Base-by-base conservation (phyloP, 805 yeast genomes). In the Nakazawaea molendinolei region DNA sequence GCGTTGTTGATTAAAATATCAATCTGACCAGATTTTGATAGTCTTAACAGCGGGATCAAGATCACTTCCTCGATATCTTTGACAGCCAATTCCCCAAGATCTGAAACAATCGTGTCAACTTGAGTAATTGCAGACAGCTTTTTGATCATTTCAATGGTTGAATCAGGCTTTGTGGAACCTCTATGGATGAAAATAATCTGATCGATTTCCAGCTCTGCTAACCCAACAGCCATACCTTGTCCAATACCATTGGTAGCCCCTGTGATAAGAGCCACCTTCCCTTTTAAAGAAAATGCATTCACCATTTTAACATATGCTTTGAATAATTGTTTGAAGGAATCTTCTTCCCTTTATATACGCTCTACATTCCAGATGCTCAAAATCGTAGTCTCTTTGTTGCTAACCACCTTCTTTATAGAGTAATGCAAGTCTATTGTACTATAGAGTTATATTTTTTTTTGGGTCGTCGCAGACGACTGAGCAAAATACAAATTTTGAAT, bases 211-310 rank as follows among this genome's bases (percentile, higher is more conserved):
- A 74, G 72, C 35, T 65, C 65, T 2, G 77, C 79, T 18, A 72
- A 55, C 9, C 71, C 79, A 23, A 58, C 51, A 18, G 74, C 75
- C 34, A 73, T 67, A 28, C 65, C 68, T 19, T 63, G 65, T 2
- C 80, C 81, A 42, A 75, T 74, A 5, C 81, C 81, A 16, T 73
- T 65, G n/a, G 77, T 68, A 8, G 72, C 78, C 12, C 81, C 81
- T 9, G 79, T 67, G 18, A 71, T 51, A n/a, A 67, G 44, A 8
- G 69, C 67, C 5, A 54, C 57, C 43, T 65, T 62, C 10, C 67
- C 69, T 31, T 55, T 54, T 23, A 65, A 52, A 8, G 71, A 64
- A 41, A 63, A 68, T 38, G 53, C n/a, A n/a, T n/a, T n/a, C n/a
- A n/a, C n/a, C n/a, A n/a, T n/a, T n/a, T n/a, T n/a, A n/a, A n/a